These are phyloP conservation scores for Asterochloris sp. DNA, from an alignment of 139 green algal species.

Conservation along the genomic window DNA sequence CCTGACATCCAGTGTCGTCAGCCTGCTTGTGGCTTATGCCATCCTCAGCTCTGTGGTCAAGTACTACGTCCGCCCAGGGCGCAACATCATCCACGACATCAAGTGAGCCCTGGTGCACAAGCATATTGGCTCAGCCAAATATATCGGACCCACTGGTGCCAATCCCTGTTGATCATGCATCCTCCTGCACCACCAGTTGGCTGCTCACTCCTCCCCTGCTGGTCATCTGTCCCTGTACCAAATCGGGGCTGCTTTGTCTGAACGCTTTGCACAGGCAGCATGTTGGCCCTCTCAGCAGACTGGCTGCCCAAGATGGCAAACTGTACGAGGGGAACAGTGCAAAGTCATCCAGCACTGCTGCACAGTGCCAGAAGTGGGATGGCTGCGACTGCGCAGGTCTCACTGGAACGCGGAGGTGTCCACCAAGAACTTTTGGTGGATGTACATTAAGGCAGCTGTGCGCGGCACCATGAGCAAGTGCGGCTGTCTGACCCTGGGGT, in stretches of 20 bases:
- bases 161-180: too few relatives aligned
- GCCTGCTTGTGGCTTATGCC: constrained; percentile 5
- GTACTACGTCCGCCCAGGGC: constrained; percentile 10
- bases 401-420: constrained; percentile 16
- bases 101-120: background rate
- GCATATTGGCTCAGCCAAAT: too few relatives aligned
- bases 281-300: too few relatives aligned
- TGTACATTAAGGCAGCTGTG: constrained; percentile 9
- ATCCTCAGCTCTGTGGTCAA: background rate
- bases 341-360: background rate
- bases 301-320: too few relatives aligned
- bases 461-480: constrained; percentile 8
- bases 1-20: background rate
- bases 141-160: too few relatives aligned
- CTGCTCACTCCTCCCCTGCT: too few relatives aligned
- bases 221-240: too few relatives aligned
- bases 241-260: too few relatives aligned
- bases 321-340: too few relatives aligned
- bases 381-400: background rate
- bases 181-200: too few relatives aligned
- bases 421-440: constrained; percentile 20
- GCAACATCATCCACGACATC: constrained; percentile 11
- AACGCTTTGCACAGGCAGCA: too few relatives aligned
- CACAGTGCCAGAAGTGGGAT: background rate
- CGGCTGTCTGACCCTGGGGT: constrained; percentile 4